These are phyloP conservation scores for Lactifluus echinatus DNA, from an alignment of 768 basidiomycete species.

Conservation along the genomic window DNA sequence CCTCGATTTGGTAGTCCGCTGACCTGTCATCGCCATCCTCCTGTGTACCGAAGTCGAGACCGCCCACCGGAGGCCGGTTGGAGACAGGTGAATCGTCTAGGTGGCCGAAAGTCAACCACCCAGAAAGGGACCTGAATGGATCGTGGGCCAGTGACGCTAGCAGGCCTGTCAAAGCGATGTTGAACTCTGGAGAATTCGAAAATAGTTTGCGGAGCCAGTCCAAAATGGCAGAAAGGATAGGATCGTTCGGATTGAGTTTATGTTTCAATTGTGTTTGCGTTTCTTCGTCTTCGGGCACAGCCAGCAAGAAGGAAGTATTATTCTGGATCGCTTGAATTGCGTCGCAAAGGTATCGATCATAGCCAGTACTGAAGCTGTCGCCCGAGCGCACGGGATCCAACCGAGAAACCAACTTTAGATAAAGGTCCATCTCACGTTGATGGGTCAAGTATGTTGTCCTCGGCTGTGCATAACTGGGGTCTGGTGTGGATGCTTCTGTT, in stretches of 20 bases:
- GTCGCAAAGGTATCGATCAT: constrained; percentile 75
- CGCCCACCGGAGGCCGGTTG: constrained; percentile 18
- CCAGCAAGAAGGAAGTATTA: constrained; percentile 49
- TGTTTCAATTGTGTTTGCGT: constrained; percentile 47
- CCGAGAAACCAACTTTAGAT: constrained; percentile 69
- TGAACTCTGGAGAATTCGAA: constrained; percentile 75
- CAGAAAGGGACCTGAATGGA: constrained; percentile 75
- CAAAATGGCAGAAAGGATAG: constrained; percentile 61
- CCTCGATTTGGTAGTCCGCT: constrained; percentile 66
- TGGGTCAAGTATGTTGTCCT: constrained; percentile 72
- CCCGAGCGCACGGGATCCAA: constrained; percentile 61
- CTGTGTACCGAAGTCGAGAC: constrained; percentile 21
- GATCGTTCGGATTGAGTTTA: constrained; percentile 69
- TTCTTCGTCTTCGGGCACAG: constrained; percentile 35
- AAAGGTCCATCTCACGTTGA: constrained; percentile 76
- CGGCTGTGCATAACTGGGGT: constrained; percentile 43
- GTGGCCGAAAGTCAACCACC: constrained; percentile 74
- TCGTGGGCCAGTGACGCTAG: constrained; percentile 76
- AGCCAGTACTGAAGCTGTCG: constrained; percentile 76
- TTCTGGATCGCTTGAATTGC: constrained; percentile 59
- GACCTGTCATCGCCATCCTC: constrained; percentile 74
- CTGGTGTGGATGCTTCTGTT: constrained; percentile 9
- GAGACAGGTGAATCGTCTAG: constrained; percentile 30
- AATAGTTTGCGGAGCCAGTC: constrained; percentile 73
- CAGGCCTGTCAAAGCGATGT: constrained; percentile 80